A percentile compares a stretch with the other conserved stretches of the same genome.
Evolutionary conservation across 2,329 filamentous ascomycete genomes (phyloP).

Genomic region (Fusarium praegraminearum): DNA sequence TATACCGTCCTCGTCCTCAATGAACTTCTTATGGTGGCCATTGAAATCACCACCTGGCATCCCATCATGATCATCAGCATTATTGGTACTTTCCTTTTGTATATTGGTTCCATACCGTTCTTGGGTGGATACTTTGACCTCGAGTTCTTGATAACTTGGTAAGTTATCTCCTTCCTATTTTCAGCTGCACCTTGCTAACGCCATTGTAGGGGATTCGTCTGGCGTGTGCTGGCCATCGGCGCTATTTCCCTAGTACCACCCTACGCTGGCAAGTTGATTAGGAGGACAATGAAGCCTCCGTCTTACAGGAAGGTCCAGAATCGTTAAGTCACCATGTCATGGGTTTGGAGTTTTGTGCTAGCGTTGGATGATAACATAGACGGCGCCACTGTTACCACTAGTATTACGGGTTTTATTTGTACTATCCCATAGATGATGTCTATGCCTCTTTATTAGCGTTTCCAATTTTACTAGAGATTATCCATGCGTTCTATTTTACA

Average conservation of each 20-base stretch:
- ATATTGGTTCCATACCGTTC: constrained; percentile 85
- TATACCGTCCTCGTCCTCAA: constrained; percentile 95
- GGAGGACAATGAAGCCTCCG: constrained; percentile 87
- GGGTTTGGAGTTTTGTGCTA: constrained; percentile 24
- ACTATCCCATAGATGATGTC: constrained; percentile 23
- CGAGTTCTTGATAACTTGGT: constrained; percentile 78
- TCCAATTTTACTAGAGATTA: constrained; percentile 9
- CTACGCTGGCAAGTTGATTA: constrained; percentile 86
- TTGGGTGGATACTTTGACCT: constrained; percentile 92
- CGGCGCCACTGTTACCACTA: constrained; percentile 26
- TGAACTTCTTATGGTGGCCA: constrained; percentile 96
- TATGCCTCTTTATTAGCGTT: constrained; percentile 25
- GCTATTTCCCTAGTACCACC: constrained; percentile 87
- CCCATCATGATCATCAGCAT: constrained; percentile 89
- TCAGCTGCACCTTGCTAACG: constrained; percentile 30
- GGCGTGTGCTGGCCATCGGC: constrained; percentile 84
- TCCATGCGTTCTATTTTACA: constrained; percentile 7
- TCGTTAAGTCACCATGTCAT: constrained; percentile 57
- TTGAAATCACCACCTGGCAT: constrained; percentile 98
- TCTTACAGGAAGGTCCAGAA: constrained; percentile 94
- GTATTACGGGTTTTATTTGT: constrained; percentile 32
- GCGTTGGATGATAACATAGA: constrained; percentile 43
- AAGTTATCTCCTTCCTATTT: constrained; percentile 49
- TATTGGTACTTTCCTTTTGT: constrained; percentile 84
- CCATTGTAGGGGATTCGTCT: constrained; percentile 78